phyloP scores from a whole-genome alignment of 2,329 filamentous ascomycete species.

The Colletotrichum sp. region DNA sequence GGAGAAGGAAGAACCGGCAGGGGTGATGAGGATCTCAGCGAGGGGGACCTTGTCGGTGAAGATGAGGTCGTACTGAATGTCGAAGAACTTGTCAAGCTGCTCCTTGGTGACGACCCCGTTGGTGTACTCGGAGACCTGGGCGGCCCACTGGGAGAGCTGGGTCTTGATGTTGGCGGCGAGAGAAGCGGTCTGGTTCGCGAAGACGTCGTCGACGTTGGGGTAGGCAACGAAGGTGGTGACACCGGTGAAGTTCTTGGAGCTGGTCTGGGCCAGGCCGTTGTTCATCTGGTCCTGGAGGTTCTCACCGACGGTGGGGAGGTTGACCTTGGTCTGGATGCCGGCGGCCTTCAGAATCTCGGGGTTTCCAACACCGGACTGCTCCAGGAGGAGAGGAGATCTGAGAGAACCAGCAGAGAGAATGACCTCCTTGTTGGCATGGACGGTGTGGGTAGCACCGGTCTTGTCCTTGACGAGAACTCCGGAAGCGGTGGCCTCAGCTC shows the following conservation, averaged over 20 bases:
- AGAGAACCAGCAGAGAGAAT: slow-evolving; percentile 54
- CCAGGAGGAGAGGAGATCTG: slow-evolving; percentile 56
- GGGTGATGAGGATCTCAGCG: slow-evolving; percentile 48
- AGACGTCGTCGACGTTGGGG: neutral
- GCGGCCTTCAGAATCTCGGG: slow-evolving; percentile 41
- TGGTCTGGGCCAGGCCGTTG: slow-evolving; percentile 27
- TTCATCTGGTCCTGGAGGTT: slow-evolving; percentile 57
- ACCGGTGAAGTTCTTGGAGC: slow-evolving; percentile 15
- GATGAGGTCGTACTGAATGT: slow-evolving; percentile 51
- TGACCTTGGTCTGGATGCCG: slow-evolving; percentile 46
- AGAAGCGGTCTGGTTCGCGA: slow-evolving; percentile 27
- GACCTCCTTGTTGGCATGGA: slow-evolving; percentile 50
- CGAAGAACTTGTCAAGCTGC: slow-evolving; percentile 42
- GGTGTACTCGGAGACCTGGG: slow-evolving; percentile 1
- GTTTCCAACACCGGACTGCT: slow-evolving; percentile 58
- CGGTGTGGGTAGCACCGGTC: slow-evolving; percentile 32
- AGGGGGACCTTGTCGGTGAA: slow-evolving; percentile 50
- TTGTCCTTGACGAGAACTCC: neutral
- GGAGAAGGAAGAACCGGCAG: slow-evolving; percentile 31
- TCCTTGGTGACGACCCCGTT: slow-evolving; percentile 17
- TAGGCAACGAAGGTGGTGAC: neutral
- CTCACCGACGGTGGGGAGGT: slow-evolving; percentile 57
- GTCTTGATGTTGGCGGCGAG: neutral
- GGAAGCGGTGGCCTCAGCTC: neutral
- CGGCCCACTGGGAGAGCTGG: neutral